Conservation (phyloP, 148 eudicot genomes). For the Heliamphora exappendiculata region DNA sequence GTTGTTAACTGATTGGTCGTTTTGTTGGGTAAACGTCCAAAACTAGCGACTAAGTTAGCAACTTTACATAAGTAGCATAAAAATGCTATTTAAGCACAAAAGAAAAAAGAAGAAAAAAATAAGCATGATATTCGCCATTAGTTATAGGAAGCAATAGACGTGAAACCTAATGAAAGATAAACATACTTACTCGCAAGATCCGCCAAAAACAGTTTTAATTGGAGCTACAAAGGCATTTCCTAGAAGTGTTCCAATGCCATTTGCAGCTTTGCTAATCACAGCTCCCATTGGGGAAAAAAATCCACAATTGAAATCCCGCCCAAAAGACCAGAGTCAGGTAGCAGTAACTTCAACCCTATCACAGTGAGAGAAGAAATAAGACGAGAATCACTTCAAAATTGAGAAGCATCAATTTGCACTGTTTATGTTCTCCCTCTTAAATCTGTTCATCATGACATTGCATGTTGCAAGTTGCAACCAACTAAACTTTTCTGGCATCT, state of each 20-base stretch:
- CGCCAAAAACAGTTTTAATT: constrained; percentile 30
- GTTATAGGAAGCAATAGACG: not conserved
- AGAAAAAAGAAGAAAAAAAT: not conserved
- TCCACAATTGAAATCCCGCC: not conserved
- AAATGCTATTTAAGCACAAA: too few relatives aligned
- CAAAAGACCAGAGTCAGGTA: not conserved
- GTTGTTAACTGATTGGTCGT: too few relatives aligned
- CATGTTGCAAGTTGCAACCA: not conserved
- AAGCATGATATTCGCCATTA: not conserved
- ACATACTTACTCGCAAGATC: constrained; percentile 39
- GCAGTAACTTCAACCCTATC: not conserved
- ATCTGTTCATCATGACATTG: not conserved
- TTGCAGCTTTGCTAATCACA: constrained; percentile 27
- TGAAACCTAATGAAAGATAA: not conserved
- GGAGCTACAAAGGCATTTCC: constrained; percentile 32
- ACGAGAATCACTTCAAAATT: not conserved
- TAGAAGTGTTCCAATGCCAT: constrained; percentile 26
- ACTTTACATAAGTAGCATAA: not conserved
- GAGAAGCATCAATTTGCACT: not conserved
- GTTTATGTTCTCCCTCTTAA: not conserved
- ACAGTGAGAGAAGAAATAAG: not conserved
- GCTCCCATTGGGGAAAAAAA: constrained; percentile 23
- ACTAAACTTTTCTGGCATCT: not conserved
- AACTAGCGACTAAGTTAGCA: not conserved
- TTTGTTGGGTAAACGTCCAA: not conserved